Conservation (phyloP, 1,139 yeast genomes). For the Magnusiomyces tetraspermus region DNA sequence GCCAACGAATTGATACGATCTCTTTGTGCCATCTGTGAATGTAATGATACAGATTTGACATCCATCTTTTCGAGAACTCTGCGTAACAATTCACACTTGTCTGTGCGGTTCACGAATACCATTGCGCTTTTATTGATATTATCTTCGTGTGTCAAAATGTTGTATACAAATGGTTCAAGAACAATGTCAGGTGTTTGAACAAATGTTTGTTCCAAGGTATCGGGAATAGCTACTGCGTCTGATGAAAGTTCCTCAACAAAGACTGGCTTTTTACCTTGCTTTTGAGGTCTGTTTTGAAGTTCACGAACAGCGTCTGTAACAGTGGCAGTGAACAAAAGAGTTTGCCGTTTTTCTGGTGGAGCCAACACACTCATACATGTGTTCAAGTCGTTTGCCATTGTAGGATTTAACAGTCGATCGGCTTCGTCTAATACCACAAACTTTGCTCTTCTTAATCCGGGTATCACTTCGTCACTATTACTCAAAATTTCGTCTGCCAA, state of each 20-base stretch:
- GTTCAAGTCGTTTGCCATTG: conserved; percentile 71
- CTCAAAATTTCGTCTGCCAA: conserved; percentile 83
- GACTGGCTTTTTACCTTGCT: conserved; percentile 54
- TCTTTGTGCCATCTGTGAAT: conserved; percentile 88
- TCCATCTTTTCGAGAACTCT: conserved; percentile 66
- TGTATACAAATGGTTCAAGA: conserved; percentile 77
- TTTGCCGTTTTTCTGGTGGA: conserved; percentile 62
- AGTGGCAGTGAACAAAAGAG: conserved; percentile 89
- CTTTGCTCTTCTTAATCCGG: conserved; percentile 67
- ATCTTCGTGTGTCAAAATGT: conserved; percentile 51
- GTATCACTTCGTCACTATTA: conserved; percentile 81
- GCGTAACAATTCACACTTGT: conserved; percentile 77
- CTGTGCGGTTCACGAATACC: conserved; percentile 83
- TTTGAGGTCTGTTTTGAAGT: conserved; percentile 57
- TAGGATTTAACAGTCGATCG: conserved; percentile 74
- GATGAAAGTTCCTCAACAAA: conserved; percentile 74
- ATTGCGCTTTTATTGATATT: conserved; percentile 63
- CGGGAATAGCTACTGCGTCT: conserved; percentile 63
- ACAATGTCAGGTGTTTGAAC: conserved; percentile 67
- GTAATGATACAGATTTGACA: conserved; percentile 77
- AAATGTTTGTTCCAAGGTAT: conserved; percentile 51
- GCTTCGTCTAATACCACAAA: conserved; percentile 93
- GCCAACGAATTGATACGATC: conserved; percentile 88
- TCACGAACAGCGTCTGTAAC: conserved; percentile 86
- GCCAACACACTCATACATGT: conserved; percentile 66